Base-by-base conservation (phyloP, 352 stramenopile genomes). In the Aphanomyces stellatus region DNA sequence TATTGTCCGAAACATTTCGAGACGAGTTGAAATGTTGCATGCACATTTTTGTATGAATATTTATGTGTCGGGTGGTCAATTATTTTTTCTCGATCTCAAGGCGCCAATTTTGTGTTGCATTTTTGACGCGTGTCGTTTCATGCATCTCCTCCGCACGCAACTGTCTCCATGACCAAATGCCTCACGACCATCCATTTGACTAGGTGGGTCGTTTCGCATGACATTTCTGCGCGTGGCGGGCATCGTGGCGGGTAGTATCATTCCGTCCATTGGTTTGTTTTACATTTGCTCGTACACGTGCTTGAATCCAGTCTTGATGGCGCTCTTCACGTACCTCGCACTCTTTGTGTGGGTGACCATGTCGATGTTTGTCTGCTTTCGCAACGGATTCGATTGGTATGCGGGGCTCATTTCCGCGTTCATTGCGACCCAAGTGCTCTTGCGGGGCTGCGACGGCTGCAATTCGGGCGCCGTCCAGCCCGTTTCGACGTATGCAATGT, bases 201-300 rank as follows among this genome's bases (percentile, higher is more conserved):
- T 59, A 67, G 60, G 60, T 1, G 82, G 82, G 11, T 90, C 81
- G 0, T 93, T 93, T 63, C 85, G 80, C 22, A 76, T 88, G 19
- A 93, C 85, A 0, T 78, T 90, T 70, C 91, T 91, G n/a, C 85
- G 85, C 70, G 85, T 93, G 11, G 85, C 78, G 17, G 85, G 85
- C 49, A 82, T 93, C 61, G 81, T 93, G n/a, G 85, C 85, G 1
- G 85, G 82, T 3, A 90, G 80, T 69, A 81, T 93, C 34, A 76
- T 93, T 53, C 85, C 85, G 25, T 91, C 82, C 17, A 81, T 93
- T 0, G 88, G 90, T 64, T 80, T 90, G 77, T 91, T 92, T 64
- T 90, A 90, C 70, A 85, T 90, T 25, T 64, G 56, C 68, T 77
- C 79, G 8, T 80, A 93, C 62, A 75, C 88, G 22, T 93, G 84